Evolutionary conservation across 257 asterid genomes (phyloP).

Genomic region (Prunella vulgaris): DNA sequence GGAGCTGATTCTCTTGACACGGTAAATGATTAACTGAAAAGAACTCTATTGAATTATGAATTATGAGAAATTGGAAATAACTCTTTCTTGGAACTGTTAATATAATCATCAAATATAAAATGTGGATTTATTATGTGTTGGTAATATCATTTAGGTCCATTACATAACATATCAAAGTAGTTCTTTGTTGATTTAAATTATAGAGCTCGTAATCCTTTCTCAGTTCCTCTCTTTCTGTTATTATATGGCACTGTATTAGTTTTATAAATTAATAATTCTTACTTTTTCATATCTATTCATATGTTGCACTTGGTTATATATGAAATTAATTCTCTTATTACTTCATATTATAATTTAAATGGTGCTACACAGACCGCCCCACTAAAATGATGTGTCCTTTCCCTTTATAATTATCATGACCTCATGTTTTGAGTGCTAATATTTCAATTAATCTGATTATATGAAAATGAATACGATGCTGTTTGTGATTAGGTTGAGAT

Average conservation of each 20-base stretch:
- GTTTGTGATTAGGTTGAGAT: constrained; percentile 62
- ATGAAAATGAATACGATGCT: neutral
- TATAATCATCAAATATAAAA: neutral
- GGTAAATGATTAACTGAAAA: constrained; percentile 33
- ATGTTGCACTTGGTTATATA: neutral
- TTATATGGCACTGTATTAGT: neutral
- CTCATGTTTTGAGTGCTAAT: neutral
- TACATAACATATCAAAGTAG: too few species aligned
- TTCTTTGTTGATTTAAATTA: neutral
- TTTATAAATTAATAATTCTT: neutral
- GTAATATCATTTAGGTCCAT: neutral
- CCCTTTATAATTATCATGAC: neutral
- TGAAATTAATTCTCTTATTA: neutral
- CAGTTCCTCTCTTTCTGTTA: neutral
- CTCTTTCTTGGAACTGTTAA: neutral
- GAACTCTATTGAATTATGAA: neutral
- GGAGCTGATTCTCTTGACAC: constrained; percentile 99
- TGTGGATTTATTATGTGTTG: neutral
- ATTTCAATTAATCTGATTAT: neutral
- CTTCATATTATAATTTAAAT: neutral
- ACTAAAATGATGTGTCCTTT: neutral
- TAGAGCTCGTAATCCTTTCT: neutral
- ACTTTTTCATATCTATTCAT: neutral
- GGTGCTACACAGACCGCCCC: neutral
- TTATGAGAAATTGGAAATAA: neutral